Evolutionary conservation across 805 yeast genomes (phyloP).

Genomic region (Pichia cephalocereana): DNA sequence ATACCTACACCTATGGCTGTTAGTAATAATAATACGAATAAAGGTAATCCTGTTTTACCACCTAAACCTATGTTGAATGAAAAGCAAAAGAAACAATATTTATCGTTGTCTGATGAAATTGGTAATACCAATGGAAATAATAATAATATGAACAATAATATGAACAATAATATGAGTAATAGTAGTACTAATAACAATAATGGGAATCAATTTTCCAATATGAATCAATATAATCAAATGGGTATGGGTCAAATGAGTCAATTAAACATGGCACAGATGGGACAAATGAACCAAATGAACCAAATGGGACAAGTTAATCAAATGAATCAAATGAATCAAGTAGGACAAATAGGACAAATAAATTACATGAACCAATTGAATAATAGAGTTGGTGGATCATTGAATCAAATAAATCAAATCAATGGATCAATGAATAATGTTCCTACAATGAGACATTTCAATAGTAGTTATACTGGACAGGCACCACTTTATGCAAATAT

Average conservation of each 20-base stretch:
- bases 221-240: not conserved
- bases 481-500: slow-evolving; percentile 9
- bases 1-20: not conserved
- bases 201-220: not conserved
- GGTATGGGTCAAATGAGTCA: not conserved
- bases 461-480: not conserved
- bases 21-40: not conserved
- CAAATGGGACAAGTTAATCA: not conserved
- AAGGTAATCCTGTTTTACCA: slow-evolving; percentile 18
- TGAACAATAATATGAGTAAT: not conserved
- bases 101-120: slow-evolving; percentile 13
- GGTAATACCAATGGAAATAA: not conserved
- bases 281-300: not conserved
- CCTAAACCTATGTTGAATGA: slow-evolving; percentile 24
- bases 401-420: not conserved
- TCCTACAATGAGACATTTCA: not conserved
- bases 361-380: not conserved
- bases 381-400: not conserved
- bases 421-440: not conserved
- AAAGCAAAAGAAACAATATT: slow-evolving; percentile 21
- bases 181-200: not conserved
- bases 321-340: not conserved
- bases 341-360: not conserved
- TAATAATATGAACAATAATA: not conserved
- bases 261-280: not conserved